Evolutionary conservation across 495 filamentous ascomycete genomes (phyloP).

Genomic region (Aspergillus bridgeri): DNA sequence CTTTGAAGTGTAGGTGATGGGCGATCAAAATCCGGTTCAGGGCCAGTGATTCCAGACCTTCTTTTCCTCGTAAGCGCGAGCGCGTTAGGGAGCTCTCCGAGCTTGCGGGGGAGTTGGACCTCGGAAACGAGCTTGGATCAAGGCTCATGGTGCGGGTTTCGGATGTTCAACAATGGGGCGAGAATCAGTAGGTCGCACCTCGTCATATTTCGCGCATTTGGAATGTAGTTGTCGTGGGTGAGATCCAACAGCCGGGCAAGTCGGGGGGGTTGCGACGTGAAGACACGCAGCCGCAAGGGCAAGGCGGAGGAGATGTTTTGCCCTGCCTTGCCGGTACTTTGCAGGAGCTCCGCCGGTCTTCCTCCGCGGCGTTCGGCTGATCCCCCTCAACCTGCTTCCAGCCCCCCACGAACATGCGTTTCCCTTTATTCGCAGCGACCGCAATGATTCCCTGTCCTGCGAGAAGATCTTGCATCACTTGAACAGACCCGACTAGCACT

Average conservation of each 20-base stretch:
- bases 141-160: conserved; percentile 60
- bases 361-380: not conserved
- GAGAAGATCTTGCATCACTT: not conserved
- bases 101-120: conserved; percentile 71
- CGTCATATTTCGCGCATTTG: conserved; percentile 40
- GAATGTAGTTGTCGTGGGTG: conserved; percentile 1
- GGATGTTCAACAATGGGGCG: conserved; percentile 24
- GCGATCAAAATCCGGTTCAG: not conserved
- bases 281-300: conserved; percentile 27
- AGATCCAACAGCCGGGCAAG: conserved; percentile 5
- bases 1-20: not conserved
- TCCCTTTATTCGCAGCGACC: not conserved
- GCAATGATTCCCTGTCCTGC: not conserved
- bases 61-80: conserved; percentile 50
- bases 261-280: not conserved
- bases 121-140: conserved; percentile 61
- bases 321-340: not conserved
- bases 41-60: conserved; percentile 35
- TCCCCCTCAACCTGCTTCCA: not conserved
- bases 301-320: conserved; percentile 16
- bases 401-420: not conserved
- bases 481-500: not conserved
- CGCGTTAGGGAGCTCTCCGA: conserved; percentile 71
- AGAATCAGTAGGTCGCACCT: conserved; percentile 20
- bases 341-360: conserved; percentile 3